Evolutionary conservation across 1,284 basidiomycete genomes (phyloP).

Genomic region (Boletus sp.): DNA sequence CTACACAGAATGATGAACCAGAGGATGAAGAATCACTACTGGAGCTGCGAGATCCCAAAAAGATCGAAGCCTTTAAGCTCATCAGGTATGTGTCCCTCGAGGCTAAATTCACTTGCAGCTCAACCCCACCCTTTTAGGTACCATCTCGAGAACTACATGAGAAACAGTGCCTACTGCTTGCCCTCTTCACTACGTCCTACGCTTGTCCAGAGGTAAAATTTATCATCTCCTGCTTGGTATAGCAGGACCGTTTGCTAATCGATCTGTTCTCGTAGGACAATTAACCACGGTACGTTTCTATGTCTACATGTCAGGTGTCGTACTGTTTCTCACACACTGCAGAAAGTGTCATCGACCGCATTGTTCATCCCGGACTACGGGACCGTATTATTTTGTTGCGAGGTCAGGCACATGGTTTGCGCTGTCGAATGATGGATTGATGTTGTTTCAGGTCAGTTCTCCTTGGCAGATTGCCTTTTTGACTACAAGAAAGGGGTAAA

Average conservation of each 20-base stretch:
- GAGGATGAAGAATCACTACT: slow-evolving; percentile 25
- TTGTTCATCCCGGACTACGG: slow-evolving; percentile 81
- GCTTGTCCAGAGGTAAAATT: slow-evolving; percentile 67
- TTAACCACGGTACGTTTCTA: slow-evolving; percentile 69
- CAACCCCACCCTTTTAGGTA: slow-evolving; percentile 46
- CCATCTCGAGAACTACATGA: slow-evolving; percentile 82
- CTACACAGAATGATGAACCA: slow-evolving; percentile 22
- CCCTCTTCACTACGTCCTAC: slow-evolving; percentile 84
- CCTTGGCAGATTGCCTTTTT: slow-evolving; percentile 71
- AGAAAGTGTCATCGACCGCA: slow-evolving; percentile 87
- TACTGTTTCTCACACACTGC: slow-evolving; percentile 14
- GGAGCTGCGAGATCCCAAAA: slow-evolving; percentile 53
- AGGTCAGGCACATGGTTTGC: slow-evolving; percentile 43
- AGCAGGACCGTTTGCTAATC: slow-evolving; percentile 14
- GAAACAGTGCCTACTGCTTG: slow-evolving; percentile 79
- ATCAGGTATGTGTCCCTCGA: slow-evolving; percentile 52
- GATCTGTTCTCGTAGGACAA: slow-evolving; percentile 47
- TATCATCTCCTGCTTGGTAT: not conserved
- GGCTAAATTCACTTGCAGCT: not conserved
- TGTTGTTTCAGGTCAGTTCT: slow-evolving; percentile 60
- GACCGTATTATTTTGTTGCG: slow-evolving; percentile 86
- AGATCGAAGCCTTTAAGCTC: slow-evolving; percentile 76
- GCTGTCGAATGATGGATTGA: slow-evolving; percentile 33
- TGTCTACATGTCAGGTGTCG: slow-evolving; percentile 7
- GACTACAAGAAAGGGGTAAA: slow-evolving; percentile 64